Percentiles rank a stretch among this genome's conserved stretches.
These are phyloP conservation scores for Ambrosia trifida DNA, from an alignment of 129 eudicot genomes.

Conservation along the genomic window DNA sequence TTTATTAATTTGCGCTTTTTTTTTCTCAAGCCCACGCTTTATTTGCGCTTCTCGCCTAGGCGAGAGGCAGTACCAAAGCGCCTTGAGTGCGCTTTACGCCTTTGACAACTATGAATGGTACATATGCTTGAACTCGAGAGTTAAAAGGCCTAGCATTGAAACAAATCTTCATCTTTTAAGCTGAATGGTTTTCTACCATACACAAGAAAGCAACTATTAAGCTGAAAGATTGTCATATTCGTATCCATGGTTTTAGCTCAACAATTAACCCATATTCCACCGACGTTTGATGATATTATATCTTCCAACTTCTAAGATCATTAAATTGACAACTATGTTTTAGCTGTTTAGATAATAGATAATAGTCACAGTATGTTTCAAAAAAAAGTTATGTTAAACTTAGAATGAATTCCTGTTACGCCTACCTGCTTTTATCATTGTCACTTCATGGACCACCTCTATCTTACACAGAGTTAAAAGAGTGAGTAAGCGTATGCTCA, in stretches of 20 bases:
- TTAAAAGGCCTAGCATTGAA: neutral
- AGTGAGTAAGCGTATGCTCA: neutral
- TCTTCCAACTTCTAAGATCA: neutral
- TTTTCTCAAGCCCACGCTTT: too few species aligned
- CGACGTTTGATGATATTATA: neutral
- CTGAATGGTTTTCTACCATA: neutral
- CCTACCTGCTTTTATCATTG: neutral
- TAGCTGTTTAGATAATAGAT: neutral
- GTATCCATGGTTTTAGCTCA: neutral
- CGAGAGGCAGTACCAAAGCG: too few species aligned
- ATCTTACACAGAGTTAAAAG: neutral
- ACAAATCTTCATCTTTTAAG: neutral
- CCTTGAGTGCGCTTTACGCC: too few species aligned
- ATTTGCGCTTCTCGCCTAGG: too few species aligned
- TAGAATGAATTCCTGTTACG: neutral
- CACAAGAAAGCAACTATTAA: neutral
- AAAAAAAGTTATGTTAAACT: neutral
- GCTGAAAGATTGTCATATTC: neutral
- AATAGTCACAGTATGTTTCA: neutral
- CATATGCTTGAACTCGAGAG: neutral
- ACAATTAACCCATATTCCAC: neutral
- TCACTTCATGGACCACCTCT: slow-evolving; percentile 2
- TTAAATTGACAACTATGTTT: neutral
- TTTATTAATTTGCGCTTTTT: too few species aligned
- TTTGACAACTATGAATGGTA: neutral